Evolutionary conservation across 208 protist genomes (phyloP), one percentile per base, ranked within the genome.

Genomic region (Acanthamoeba castellanii): DNA sequence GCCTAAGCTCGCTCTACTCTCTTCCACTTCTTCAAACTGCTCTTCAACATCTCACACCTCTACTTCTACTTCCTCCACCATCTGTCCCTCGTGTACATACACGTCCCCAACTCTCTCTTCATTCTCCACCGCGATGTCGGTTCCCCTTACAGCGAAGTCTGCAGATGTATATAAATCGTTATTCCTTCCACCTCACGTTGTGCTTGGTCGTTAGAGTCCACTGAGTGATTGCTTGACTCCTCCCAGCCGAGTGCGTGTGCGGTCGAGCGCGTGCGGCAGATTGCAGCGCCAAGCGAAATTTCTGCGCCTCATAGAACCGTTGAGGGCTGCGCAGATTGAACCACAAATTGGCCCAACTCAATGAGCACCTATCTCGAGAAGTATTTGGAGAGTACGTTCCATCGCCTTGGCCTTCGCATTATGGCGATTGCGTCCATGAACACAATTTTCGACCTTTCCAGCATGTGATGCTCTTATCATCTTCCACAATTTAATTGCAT

Each of bases 351-450:
- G 7, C 72, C 1, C 20, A 70, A 50, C 61, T 2, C 2, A 3
- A 96, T 96, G 95, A 94, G 87, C 84, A 96, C 96, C 34, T 96
- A 96, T 89, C 84, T 96, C 42, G 96, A 96, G 16, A 96, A 96
- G 76, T 96, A 96, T 78, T 85, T 96, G 27, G 94, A 96, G 32
- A 95, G 96, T 96, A 88, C 42, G 3, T 25, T n/a, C 32, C 14
- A 42, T 64, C 34, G n/a, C n/a, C n/a, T 55, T 61, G 16, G 25
- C 25, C 18, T 88, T 25, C 6, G 45, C 68, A 27, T 94, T 42
- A 1, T 42, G 37, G 37, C 37, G 37, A 42, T 42, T 42, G 37
- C 37, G 37, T 42, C n/a, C n/a, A n/a, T n/a, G 7, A 74, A 52
- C 89, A 37, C n/a, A 76, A n/a, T 16, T 16, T 66, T 66, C 20